Base-by-base conservation (phyloP, 345 rosid genomes). In the Microcos paniculata region DNA sequence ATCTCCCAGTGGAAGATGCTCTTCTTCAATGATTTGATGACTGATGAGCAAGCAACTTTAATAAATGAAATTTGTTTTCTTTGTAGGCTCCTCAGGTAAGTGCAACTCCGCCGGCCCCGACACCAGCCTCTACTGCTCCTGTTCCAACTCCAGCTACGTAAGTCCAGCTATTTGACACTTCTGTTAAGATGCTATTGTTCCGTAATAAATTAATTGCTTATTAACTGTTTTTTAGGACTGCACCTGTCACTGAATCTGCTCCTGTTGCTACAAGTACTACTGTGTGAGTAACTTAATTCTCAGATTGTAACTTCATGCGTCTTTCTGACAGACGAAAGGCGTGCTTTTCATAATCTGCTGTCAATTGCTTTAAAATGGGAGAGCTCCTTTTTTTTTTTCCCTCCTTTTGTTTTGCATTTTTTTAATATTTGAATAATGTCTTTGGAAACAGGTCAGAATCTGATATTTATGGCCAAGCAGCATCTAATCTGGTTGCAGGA, bases 401-500 rank as follows among this genome's bases (percentile, higher is more conserved):
- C 16, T 24, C 2, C 1, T 7, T 24, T 59, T 59, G 11, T 8
- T 8, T 59, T 59, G 35, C 64, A 24, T 28, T 26, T 59, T 59
- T 59, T 24, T 3, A 24, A 59, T 59, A 59, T 55, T 57, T 23
- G 19, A 1, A 24, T n/a, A 7, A 38, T 40, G 4, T 40, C 23
- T 66, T 59, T 40, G 52, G 75, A 70, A 74, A 72, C 89, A 94
- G 97, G 85, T 62, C 85, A 51, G 91, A 84, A 33, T 55, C 84
- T 71, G 87, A 85, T 86, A 85, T 83, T 40, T 88, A 89, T 75
- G 97, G 90, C 73, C 91, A 87, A 80, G 98, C 97, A 52, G 97
- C 99, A 74, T 91, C 98, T 9, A 93, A 81, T 84, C 84, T 96
- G 68, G 96, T 94, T 43, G 97, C 94, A 14, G 99, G 96, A 76